phyloP scores from a whole-genome alignment of 1,284 basidiomycete species.

The Phlebopus sp. region DNA sequence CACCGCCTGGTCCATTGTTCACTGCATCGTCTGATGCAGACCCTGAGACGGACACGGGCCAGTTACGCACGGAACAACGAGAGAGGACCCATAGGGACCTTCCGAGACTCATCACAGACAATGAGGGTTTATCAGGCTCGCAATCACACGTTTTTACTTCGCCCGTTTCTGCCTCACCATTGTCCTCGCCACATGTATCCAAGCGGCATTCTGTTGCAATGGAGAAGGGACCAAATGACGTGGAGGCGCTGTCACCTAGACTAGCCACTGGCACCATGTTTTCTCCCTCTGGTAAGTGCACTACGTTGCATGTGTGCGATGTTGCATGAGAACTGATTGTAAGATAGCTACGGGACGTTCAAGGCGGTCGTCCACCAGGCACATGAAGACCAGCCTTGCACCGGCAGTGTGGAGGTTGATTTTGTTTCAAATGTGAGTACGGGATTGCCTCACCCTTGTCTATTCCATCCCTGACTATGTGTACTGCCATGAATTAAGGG shows the following conservation, averaged over 20 bases:
- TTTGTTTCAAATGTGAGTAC: slow-evolving; percentile 27
- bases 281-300: too few relatives aligned
- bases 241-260: too few relatives aligned
- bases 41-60: not conserved
- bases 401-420: slow-evolving; percentile 33
- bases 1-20: not conserved
- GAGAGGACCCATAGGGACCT: not conserved
- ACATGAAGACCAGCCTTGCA: slow-evolving; percentile 11
- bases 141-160: not conserved
- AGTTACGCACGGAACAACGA: not conserved
- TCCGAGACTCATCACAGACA: not conserved
- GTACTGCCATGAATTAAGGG: slow-evolving; percentile 9
- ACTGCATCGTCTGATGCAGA: not conserved
- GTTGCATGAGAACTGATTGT: too few relatives aligned
- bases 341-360: too few relatives aligned
- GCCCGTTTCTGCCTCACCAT: not conserved
- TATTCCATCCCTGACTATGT: not conserved
- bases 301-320: too few relatives aligned
- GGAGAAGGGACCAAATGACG: slow-evolving; percentile 1
- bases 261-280: too few relatives aligned
- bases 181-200: not conserved
- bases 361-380: not conserved
- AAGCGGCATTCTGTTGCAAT: slow-evolving; percentile 4
- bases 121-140: not conserved
- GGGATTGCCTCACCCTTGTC: not conserved